These are phyloP conservation scores for Aspergillus versicolor DNA, from an alignment of 2,329 filamentous ascomycete genomes.

Conservation along the genomic window DNA sequence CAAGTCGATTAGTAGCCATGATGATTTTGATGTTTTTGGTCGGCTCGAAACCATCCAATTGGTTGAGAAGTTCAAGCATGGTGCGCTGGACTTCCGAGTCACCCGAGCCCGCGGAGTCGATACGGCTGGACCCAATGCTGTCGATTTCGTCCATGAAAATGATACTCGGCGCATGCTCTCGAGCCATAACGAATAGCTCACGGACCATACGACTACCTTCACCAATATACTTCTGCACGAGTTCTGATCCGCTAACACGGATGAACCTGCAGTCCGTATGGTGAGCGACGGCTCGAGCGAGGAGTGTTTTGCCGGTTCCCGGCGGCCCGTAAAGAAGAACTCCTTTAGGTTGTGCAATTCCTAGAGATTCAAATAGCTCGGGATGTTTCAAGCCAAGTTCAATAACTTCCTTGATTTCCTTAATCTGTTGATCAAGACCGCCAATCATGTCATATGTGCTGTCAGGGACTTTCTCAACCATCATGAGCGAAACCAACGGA, in stretches of 20 bases:
- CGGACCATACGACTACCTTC: constrained; percentile 98
- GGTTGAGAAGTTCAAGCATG: constrained; percentile 97
- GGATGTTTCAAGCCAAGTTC: constrained; percentile 98
- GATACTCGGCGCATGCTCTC: constrained; percentile 96
- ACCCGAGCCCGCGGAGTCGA: constrained; percentile 91
- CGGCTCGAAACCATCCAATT: constrained; percentile 96
- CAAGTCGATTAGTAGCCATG: constrained; percentile 98
- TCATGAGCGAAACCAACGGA: constrained; percentile 98
- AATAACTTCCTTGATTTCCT: constrained; percentile 99
- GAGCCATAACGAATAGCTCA: constrained; percentile 98
- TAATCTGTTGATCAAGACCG: constrained; percentile 97
- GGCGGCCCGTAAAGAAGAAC: constrained; percentile 95
- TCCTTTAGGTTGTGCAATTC: constrained; percentile 97
- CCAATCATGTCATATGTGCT: constrained; percentile 99
- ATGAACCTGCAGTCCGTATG: constrained; percentile 99
- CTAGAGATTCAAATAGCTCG: constrained; percentile 97
- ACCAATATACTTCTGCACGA: constrained; percentile 99
- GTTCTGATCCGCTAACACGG: constrained; percentile 88
- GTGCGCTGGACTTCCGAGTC: constrained; percentile 98
- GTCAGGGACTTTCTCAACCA: constrained; percentile 99
- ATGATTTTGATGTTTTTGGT: constrained; percentile 99
- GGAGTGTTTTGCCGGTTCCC: constrained; percentile 92
- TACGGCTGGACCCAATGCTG: constrained; percentile 94
- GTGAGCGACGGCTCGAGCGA: constrained; percentile 93
- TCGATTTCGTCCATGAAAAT: constrained; percentile 99